phyloP scores from a whole-genome alignment of 306 rosid species.

The Rosa rugosa region DNA sequence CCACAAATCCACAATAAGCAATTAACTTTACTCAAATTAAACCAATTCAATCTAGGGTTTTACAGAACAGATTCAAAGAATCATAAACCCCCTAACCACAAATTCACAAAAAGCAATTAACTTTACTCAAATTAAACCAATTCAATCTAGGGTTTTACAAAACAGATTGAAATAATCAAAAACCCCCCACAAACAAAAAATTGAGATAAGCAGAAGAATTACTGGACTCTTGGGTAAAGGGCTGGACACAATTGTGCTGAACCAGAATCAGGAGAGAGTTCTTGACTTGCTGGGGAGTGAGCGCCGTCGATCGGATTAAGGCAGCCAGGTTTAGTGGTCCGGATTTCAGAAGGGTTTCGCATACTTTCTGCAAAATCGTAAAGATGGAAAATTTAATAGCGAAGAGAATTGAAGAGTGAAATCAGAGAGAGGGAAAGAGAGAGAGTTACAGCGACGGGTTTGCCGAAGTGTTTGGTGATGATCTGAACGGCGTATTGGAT shows the following conservation, averaged over 20 bases:
- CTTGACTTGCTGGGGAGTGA: slow-evolving; percentile 58
- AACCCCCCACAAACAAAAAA: neutral
- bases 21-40: neutral
- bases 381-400: neutral
- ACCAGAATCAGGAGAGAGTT: slow-evolving; percentile 78
- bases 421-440: neutral
- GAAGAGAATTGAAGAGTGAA: neutral
- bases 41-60: neutral
- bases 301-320: slow-evolving; percentile 57
- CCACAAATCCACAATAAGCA: slow-evolving; percentile 33
- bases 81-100: neutral
- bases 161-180: no score
- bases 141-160: no score
- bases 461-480: slow-evolving; percentile 80
- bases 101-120: no score
- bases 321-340: slow-evolving; percentile 54
- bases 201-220: no score
- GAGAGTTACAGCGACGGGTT: slow-evolving; percentile 60
- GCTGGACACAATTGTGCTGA: slow-evolving; percentile 88
- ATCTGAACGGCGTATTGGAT: slow-evolving; percentile 67
- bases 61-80: neutral
- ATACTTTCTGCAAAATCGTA: slow-evolving; percentile 61
- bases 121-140: no score
- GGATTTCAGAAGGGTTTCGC: slow-evolving; percentile 54
- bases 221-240: slow-evolving; percentile 47